Base-by-base conservation (phyloP, 495 filamentous ascomycete species). In the Aspergillus biplanus region DNA sequence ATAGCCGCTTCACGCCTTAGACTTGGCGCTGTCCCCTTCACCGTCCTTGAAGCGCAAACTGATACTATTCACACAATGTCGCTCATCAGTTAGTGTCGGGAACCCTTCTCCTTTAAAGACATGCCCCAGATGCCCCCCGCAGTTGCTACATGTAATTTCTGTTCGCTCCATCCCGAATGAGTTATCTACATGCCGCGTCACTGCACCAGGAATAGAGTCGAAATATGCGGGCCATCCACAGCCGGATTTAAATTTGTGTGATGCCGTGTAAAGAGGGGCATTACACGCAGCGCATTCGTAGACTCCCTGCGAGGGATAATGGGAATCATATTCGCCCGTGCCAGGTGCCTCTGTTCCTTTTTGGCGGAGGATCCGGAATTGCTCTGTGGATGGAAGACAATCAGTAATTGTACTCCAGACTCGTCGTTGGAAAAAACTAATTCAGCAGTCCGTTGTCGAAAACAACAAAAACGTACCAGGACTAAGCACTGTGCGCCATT, bases 181-280 rank as follows among this genome's bases (percentile, higher is more conserved):
- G 56, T 74, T 79, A 74, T 99, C 95, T 61, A 85, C 85, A 70
- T 93, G 87, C 58, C 93, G 79, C 33, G 81, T 90, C 42, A 99
- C 92, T 1, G 94, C 95, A 1, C 92, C 93, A 0, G 94, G 92
- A 53, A 97, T 86, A 53, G 87, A 91, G 74, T 99, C 95, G 64
- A 92, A 99, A 74, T 97, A 99, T 9, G 95, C 95, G 0, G 95
- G 95, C 95, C 95, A 99, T 54, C 95, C 95, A 77, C 95, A 99
- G 33, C 92, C 92, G 35, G 91, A 94, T 72, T 91, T 91, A 82
- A 99, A 99, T 71, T 99, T 99, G 76, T 95, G 92, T 60, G 79
- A 82, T 9, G 94, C 92, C 68, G 83, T 90, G 82, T 99, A 99
- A 12, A 99, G 87, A 6, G 94, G 93, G 6, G 94, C 85, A 66